Evolutionary conservation across 2,329 filamentous ascomycete species (phyloP), one percentile per base, ranked within the genome.

Genomic region (Exophiala calicioides): DNA sequence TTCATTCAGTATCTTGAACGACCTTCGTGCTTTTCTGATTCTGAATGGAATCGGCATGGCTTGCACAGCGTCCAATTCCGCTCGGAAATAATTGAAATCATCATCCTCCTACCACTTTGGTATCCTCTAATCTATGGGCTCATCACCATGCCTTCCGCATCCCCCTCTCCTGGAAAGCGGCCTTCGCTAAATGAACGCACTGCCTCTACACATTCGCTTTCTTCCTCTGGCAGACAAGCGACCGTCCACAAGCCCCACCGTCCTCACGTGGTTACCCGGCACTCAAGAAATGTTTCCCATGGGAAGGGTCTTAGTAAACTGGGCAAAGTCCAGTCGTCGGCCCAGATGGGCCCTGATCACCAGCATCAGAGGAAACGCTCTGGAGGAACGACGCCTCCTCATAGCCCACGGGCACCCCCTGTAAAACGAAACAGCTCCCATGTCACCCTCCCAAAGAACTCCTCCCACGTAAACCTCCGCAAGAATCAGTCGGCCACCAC

Each of bases 361-460:
- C 59, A 69, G 49, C 71, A 74, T 58, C 66, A 71, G 38, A 66
- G 70, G 50, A 73, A 73, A 59, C 72, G 70, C 53, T 74, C 71
- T 4, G 69, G 69, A 30, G 44, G 44, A 12, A 63, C 62, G 16
- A 72, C 69, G 18, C 71, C 71, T 16, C 60, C 65, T 13, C 66
- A 65, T 12, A 74, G 71, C 47, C 71, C 70, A 16, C 65, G 64
- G 26, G 26, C 45, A 20, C 33, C 53, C 13, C 37, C 47, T 55
- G 64, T 72, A 33, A 69, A 65, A 34, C 70, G 69, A 62, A 71
- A 72, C 55, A 66, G 63, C 44, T 66, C 59, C n/a, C 60, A 65
- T 41, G 63, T 66, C 13, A 51, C 60, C 26, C 45, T 67, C 13
- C 61, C 63, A 36, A 59, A 59, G 40, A 62, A 66, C 21, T 60